Conservation (phyloP, 2,329 filamentous ascomycete species). For the Plenodomus tracheiphilus region DNA sequence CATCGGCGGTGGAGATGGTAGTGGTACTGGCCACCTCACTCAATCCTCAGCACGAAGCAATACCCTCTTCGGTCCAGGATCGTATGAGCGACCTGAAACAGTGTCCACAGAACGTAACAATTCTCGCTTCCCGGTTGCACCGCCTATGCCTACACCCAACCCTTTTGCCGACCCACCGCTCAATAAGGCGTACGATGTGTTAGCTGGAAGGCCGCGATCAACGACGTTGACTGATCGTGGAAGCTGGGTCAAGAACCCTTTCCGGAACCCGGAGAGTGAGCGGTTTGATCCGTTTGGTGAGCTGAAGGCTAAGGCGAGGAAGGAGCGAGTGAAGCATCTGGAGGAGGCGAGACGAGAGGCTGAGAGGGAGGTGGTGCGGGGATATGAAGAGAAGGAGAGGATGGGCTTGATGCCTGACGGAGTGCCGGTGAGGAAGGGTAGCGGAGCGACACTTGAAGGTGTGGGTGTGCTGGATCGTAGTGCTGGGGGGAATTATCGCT, state of each 20-base stretch:
- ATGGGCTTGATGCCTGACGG: conserved; percentile 28
- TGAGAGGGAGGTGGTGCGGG: conserved; percentile 19
- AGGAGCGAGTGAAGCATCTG: conserved; percentile 30
- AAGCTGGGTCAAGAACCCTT: conserved; percentile 41
- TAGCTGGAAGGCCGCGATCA: conserved; percentile 35
- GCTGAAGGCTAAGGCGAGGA: conserved; percentile 36
- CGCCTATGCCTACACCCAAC: conserved; percentile 35
- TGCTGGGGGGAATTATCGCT: conserved; percentile 15
- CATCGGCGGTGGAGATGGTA: neutral
- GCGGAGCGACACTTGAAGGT: conserved; percentile 28
- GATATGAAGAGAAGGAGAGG: conserved; percentile 28
- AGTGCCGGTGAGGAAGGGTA: conserved; percentile 22
- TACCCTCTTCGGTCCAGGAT: conserved; percentile 30
- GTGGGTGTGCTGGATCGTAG: conserved; percentile 31
- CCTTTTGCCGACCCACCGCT: conserved; percentile 41
- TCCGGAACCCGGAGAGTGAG: conserved; percentile 38
- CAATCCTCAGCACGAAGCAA: conserved; percentile 28
- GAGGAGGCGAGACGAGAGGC: conserved; percentile 29
- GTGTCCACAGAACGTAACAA: conserved; percentile 30
- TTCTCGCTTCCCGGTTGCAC: conserved; percentile 17
- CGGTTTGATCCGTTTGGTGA: conserved; percentile 45
- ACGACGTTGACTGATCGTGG: conserved; percentile 42
- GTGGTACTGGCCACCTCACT: conserved; percentile 21
- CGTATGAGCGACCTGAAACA: conserved; percentile 38
- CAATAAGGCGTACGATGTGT: conserved; percentile 43